A percentile compares a stretch with the other conserved stretches of the same genome.
phyloP scores from a whole-genome alignment of 345 rosid species.

The Conringia planisiliqua region DNA sequence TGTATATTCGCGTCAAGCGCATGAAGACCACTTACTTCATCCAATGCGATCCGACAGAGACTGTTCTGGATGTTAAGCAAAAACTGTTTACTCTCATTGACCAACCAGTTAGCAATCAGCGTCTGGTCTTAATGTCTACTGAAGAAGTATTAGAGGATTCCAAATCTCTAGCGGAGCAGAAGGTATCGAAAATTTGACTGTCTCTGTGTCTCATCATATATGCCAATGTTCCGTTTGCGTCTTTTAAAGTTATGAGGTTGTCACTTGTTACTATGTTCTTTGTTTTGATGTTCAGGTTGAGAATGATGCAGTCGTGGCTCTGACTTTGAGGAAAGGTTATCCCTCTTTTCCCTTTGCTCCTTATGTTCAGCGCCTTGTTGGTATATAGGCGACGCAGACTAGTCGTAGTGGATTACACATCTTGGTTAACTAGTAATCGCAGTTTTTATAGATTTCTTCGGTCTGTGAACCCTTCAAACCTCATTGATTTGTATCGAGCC shows the following conservation, averaged over 20 bases:
- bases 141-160: constrained; percentile 72
- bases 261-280: not conserved
- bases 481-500: not conserved
- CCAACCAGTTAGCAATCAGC: constrained; percentile 65
- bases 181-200: constrained; percentile 38
- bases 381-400: not conserved
- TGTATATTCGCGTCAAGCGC: constrained; percentile 92
- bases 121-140: constrained; percentile 53
- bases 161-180: constrained; percentile 76
- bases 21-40: constrained; percentile 80
- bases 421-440: constrained; percentile 4
- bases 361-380: not conserved
- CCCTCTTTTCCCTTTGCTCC: constrained; percentile 15
- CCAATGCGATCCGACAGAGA: constrained; percentile 86
- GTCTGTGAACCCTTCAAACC: constrained; percentile 8
- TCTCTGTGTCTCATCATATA: not conserved
- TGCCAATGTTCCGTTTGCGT: not conserved
- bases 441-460: not conserved
- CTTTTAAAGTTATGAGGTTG: not conserved
- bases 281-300: constrained; percentile 63
- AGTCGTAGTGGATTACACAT: not conserved
- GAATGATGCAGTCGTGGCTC: constrained; percentile 89
- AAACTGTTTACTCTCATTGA: constrained; percentile 64
- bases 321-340: constrained; percentile 83
- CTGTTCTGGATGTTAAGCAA: constrained; percentile 64